Base-by-base conservation (phyloP, 306 rosid species). In the Medicago ruthenica region DNA sequence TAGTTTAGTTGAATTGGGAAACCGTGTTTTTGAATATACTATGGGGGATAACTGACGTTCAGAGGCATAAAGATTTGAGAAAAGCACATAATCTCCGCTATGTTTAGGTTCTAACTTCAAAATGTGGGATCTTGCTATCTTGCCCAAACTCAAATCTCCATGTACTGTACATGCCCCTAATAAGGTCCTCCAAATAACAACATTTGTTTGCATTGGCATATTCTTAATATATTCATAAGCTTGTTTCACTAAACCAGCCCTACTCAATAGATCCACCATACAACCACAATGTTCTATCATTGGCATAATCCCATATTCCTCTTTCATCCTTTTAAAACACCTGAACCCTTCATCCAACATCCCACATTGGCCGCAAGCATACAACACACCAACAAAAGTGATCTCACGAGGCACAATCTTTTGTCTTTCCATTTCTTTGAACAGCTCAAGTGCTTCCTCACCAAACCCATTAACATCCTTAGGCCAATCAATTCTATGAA, bases 401-500 rank as follows among this genome's bases (percentile, higher is more conserved):
- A 84, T 82, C 82, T 77, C 90, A 77, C 79, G 64, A 42, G 90
- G 90, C 71, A 60, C 59, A 4, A 84, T 18, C 21, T 59, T 16
- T 72, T 74, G 82, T 44, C 67, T 72, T 66, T 87, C 88, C 87
- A 87, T 71, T 77, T 82, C 88, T 67, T 61, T 82, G 75, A 84
- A 87, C 47, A 80, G 81, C 45, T 61, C 85, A 40, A 87, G 83
- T 5, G 90, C 88, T 77, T 82, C 90, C 80, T 84, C 82, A 9
- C 84, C 88, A 74, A 87, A 87, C 55, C 90, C 90, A 78, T 87
- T 87, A 74, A 87, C 88, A 61, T 88, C 88, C 79, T 71, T 69
- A 15, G 93, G 83, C 98, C 98, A 95, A 71, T 86, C 89, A 80
- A 92, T 87, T 87, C 93, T 90, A 86, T 95, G 97, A 83, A 95